A percentile compares a stretch with the other conserved stretches of the same genome.
These are phyloP conservation scores for Anthoceros angustus DNA, from an alignment of 225 moss, liverwort and hornwort species.

Conservation along the genomic window DNA sequence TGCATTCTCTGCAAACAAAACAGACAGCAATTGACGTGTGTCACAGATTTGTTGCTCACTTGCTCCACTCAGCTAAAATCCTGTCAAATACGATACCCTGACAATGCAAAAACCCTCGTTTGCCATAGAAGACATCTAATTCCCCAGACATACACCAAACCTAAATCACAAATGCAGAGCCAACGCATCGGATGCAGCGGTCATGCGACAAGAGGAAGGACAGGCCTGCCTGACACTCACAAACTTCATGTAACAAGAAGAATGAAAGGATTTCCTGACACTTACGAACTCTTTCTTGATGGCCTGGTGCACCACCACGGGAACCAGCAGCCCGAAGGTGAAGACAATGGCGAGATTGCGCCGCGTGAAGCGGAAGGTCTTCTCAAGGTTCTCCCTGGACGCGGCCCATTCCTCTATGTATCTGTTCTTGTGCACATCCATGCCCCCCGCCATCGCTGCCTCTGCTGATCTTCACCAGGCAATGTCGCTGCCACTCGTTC, in stretches of 20 bases:
- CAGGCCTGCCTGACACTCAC: too few relatives aligned
- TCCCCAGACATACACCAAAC: too few relatives aligned
- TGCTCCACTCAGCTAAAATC: too few relatives aligned
- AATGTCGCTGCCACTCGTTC: neutral
- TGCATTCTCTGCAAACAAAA: conserved; percentile 36
- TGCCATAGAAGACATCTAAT: too few relatives aligned
- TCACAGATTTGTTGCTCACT: too few relatives aligned
- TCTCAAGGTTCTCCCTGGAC: conserved; percentile 74
- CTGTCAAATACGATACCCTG: too few relatives aligned
- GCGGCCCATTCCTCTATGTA: conserved; percentile 76
- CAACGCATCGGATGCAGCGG: too few relatives aligned
- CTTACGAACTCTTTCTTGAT: conserved; percentile 72
- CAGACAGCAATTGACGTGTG: neutral
- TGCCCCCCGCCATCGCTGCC: conserved; percentile 66
- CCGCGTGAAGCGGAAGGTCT: conserved; percentile 65
- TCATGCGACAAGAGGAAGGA: too few relatives aligned
- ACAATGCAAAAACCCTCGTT: too few relatives aligned
- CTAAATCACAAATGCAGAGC: too few relatives aligned
- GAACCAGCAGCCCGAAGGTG: conserved; percentile 55
- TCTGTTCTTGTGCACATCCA: conserved; percentile 80
- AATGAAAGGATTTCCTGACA: neutral
- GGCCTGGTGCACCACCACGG: conserved; percentile 55
- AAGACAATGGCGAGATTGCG: conserved; percentile 47
- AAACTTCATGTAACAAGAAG: too few relatives aligned
- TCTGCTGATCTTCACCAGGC: neutral